Base-by-base conservation (phyloP, 2,329 filamentous ascomycete genomes). In the Thelonectria discophora region DNA sequence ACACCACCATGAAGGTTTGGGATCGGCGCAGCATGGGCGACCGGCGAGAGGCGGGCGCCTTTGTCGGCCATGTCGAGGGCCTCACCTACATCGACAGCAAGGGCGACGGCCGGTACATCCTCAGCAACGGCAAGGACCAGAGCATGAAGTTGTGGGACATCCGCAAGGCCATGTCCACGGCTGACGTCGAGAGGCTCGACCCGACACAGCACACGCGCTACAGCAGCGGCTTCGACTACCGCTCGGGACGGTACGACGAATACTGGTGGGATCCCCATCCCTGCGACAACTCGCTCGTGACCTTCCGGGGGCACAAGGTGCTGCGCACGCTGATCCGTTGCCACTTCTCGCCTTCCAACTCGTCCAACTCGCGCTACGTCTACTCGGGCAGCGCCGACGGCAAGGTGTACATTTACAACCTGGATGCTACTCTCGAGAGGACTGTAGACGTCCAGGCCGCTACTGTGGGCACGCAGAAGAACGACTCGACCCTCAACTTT, bases 101-200 rank as follows among this genome's bases (percentile, higher is more conserved):
- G 72, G 87, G 87, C 53, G 88, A 90, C 72, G 88, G 88, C 4
- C 82, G 88, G 58, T 98, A 98, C 75, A 90, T 98, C 9, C 86
- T 99, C 24, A 94, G 90, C 67, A 99, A 99, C 71, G 92, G 88
- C 64, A 99, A 98, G 74, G 95, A 99, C 73, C 95, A 98, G 76
- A 94, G 90, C 43, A 97, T 97, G 87, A 98, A 98, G 78, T 84
- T 99, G 0, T 99, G 95, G 95, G 95, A 99, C 75, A 76, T 97
- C 58, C 85, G 94, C 53, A 96, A 92, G 83, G 94, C 93, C 84
- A 91, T 95, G 82, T 88, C 88, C 5, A 90, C 90, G 1, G 84
- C 88, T 34, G 80, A 83, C 54, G 91, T 87, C 61, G 81, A 83
- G 47, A 77, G 81, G 32, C 79, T 88, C 55, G 81, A 88, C 63